A percentile compares a stretch with the other conserved stretches of the same genome.
phyloP scores from a whole-genome alignment of 148 eudicot genomes.

The Limonium bicolor region DNA sequence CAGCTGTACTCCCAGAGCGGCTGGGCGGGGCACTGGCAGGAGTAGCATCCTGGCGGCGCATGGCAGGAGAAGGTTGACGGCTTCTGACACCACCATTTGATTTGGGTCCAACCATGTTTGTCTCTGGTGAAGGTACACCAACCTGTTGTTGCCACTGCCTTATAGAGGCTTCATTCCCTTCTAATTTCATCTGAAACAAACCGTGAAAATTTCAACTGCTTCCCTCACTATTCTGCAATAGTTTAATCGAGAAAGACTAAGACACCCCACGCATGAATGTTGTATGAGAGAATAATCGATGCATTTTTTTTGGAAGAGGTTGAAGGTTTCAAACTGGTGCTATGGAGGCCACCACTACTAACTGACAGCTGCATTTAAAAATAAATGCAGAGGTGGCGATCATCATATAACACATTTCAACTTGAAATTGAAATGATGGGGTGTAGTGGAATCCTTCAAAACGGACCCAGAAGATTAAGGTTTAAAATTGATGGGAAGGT shows the following conservation, averaged over 20 bases:
- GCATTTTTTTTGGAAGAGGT: not conserved
- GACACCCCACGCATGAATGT: slow-evolving; percentile 1
- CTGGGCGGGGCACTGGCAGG: slow-evolving; percentile 31
- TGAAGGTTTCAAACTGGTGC: slow-evolving; percentile 4
- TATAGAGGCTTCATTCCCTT: slow-evolving; percentile 15
- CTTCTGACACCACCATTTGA: slow-evolving; percentile 31
- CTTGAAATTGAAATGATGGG: too few species aligned
- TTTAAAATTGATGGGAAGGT: too few species aligned
- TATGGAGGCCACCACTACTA: not conserved
- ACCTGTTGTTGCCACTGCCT: slow-evolving; percentile 27
- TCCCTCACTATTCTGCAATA: not conserved
- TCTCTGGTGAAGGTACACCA: slow-evolving; percentile 16
- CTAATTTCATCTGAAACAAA: slow-evolving; percentile 20
- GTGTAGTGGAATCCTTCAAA: too few species aligned
- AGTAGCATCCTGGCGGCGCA: slow-evolving; percentile 36
- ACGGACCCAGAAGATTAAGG: too few species aligned
- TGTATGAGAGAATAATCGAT: not conserved
- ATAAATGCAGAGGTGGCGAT: too few species aligned
- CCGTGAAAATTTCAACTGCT: not conserved
- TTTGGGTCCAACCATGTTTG: slow-evolving; percentile 31
- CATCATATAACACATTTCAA: too few species aligned
- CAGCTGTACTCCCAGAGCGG: slow-evolving; percentile 46
- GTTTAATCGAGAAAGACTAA: not conserved
- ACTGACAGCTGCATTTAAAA: slow-evolving; percentile 1
- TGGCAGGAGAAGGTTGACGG: slow-evolving; percentile 38